Evolutionary conservation across 257 asterid genomes (phyloP).

Genomic region (Nicotiana attenuata): DNA sequence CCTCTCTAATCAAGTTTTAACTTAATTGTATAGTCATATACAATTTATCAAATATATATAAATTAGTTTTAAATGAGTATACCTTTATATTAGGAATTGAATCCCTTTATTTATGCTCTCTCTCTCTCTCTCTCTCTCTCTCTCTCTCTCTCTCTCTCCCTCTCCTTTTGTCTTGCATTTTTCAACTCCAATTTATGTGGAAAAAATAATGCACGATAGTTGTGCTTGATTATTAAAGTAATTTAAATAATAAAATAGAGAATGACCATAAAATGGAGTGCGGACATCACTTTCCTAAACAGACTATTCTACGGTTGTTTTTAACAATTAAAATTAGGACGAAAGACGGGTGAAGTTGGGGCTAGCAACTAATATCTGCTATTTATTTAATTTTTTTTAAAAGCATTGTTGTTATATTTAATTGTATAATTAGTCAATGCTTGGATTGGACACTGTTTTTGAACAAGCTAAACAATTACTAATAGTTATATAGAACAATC

Average conservation of each 20-base stretch:
- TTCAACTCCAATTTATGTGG: not conserved
- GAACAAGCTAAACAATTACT: not conserved
- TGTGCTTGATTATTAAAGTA: not conserved
- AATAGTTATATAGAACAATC: too few relatives aligned
- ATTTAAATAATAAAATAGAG: too few relatives aligned
- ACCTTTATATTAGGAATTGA: too few relatives aligned
- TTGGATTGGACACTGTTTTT: not conserved
- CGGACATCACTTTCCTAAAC: not conserved
- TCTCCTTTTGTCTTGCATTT: not conserved
- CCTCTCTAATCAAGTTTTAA: too few relatives aligned
- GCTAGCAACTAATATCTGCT: not conserved
- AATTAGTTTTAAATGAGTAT: too few relatives aligned
- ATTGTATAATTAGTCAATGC: not conserved
- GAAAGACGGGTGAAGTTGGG: not conserved
- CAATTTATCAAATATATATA: too few relatives aligned
- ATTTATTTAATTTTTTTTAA: too few relatives aligned
- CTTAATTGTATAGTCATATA: too few relatives aligned
- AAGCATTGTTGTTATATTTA: not conserved
- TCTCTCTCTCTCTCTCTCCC: not conserved
- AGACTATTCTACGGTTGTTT: not conserved
- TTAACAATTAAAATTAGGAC: too few relatives aligned
- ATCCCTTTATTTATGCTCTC: too few relatives aligned
- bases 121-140: too few relatives aligned
- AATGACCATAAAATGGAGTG: not conserved
- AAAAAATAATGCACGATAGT: not conserved